Conservation (phyloP, 2,329 filamentous ascomycete species). For the Sclerotinia minor region DNA sequence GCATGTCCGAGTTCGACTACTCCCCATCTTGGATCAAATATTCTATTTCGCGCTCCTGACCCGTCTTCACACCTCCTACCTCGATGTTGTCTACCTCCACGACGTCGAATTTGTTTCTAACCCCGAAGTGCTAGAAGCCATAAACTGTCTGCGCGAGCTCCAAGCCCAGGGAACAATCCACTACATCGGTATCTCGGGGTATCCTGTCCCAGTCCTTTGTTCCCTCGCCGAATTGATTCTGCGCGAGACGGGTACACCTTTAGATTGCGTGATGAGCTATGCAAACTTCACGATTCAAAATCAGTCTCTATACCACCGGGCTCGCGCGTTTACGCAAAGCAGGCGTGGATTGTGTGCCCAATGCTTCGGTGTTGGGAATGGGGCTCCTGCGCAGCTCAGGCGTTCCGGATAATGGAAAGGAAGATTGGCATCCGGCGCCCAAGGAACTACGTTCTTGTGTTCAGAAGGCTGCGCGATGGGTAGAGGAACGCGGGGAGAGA, state of each 20-base stretch:
- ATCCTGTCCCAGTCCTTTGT: conserved; percentile 74
- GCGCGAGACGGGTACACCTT: conserved; percentile 75
- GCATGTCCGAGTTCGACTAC: conserved; percentile 68
- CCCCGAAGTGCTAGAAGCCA: conserved; percentile 63
- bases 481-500: conserved; percentile 62
- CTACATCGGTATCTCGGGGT: conserved; percentile 91
- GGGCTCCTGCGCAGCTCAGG: conserved; percentile 78
- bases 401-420: conserved; percentile 75
- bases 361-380: conserved; percentile 92
- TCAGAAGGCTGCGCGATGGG: conserved; percentile 63
- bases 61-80: conserved; percentile 63
- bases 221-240: conserved; percentile 72
- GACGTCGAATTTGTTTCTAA: conserved; percentile 77
- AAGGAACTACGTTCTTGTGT: conserved; percentile 67
- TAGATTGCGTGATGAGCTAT: conserved; percentile 89
- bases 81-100: conserved; percentile 80
- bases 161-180: conserved; percentile 67
- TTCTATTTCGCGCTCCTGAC: conserved; percentile 65
- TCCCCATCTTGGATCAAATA: conserved; percentile 63
- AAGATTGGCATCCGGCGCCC: conserved; percentile 85
- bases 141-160: conserved; percentile 73
- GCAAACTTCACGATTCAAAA: conserved; percentile 92
- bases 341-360: conserved; percentile 79
- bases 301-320: conserved; percentile 52
- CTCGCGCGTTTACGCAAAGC: conserved; percentile 65